Evolutionary conservation across 805 yeast species (phyloP), one percentile per base, ranked within the genome.

Genomic region (Ogataea trehaloabstinens): DNA sequence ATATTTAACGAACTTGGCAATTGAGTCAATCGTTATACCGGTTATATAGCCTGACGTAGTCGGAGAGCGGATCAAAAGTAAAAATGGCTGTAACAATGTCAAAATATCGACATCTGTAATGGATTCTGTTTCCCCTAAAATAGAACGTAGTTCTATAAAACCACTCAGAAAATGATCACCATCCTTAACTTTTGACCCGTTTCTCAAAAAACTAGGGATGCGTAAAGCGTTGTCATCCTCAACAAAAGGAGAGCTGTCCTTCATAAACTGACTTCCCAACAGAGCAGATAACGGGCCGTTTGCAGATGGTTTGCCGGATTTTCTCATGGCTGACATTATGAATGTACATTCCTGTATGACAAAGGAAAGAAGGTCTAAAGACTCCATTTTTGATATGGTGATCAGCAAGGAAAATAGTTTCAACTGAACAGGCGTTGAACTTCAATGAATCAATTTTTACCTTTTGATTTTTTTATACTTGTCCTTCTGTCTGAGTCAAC

Each of bases 21-120:
- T 63, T 3, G 97, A 78, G 37, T 76, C 75, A 38, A 93, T 70
- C 1, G 97, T 91, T 44, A 87, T 63, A 2, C 86, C 74, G 0
- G 99, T 93, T 41, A 93, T 83, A 47, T 76, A 71, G 4, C 97
- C 97, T 0, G 95, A 78, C 3, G 95, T 88, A 19, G 85, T 71
- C 28, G 95, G 83, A 11, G 95, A 82, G 53, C 86, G 83, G 39
- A 93, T 79, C 16, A 89, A 82, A 40, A 88, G 67, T 35, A 93
- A 69, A 53, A 91, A 93, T 3, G 99, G 99, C 55, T 83, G 91
- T 32, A 90, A 61, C 18, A 93, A 66, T 1, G 90, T 84, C 43
- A 82, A 64, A 16, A 87, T 73, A 52, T 85, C 95, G 28, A 88
- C 72, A 1, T 73, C 73, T 17, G 70, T 61, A 22, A 88, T 61